Evolutionary conservation across 169 alveolate species (phyloP).

Genomic region (Perkinsus marinus): DNA sequence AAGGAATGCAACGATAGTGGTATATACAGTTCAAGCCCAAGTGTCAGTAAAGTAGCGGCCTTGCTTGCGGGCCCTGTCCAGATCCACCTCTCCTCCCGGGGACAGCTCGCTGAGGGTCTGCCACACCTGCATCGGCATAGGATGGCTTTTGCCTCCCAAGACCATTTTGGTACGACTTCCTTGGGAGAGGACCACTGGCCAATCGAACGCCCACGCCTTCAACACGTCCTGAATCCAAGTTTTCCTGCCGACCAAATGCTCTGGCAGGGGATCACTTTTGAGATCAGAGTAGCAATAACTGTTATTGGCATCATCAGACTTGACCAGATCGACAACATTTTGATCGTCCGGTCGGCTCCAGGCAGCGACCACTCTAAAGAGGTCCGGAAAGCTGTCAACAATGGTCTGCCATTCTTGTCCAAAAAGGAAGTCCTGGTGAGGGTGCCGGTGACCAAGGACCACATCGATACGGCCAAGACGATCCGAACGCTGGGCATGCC

Average conservation of each 20-base stretch:
- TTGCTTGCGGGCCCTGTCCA: neutral
- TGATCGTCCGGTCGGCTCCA: neutral
- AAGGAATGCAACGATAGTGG: neutral
- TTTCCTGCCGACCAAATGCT: neutral
- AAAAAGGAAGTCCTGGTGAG: constrained; percentile 4
- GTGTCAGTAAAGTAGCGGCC: neutral
- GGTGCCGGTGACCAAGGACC: constrained; percentile 11
- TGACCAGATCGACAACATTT: neutral
- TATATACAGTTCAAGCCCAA: neutral
- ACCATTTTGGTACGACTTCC: neutral
- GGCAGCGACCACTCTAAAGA: neutral
- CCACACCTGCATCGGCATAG: neutral
- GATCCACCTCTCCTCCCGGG: neutral
- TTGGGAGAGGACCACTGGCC: neutral
- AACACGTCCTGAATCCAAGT: neutral
- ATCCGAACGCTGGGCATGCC: neutral
- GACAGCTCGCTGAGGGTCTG: neutral
- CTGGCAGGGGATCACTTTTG: neutral
- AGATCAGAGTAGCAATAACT: neutral
- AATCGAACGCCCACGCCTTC: neutral
- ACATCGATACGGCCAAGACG: neutral
- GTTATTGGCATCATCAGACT: neutral
- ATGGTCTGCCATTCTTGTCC: neutral
- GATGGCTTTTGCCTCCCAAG: neutral
- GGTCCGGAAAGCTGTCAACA: neutral